Percentiles rank a stretch among this genome's conserved stretches.
Conservation (phyloP, 305 asterid species). For the Fraxinus xanthoxyloides region DNA sequence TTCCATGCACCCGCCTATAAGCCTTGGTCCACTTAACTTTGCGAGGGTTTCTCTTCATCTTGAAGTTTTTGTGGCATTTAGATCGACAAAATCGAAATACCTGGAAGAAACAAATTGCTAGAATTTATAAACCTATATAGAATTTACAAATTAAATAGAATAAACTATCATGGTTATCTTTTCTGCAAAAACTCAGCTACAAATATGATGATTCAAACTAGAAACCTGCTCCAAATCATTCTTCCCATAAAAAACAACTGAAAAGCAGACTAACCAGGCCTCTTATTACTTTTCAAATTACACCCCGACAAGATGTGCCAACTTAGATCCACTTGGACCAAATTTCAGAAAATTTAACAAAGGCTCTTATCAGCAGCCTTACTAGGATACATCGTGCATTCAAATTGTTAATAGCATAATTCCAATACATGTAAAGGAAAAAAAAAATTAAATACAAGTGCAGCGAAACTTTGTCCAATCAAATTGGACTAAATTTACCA, state of each 20-base stretch:
- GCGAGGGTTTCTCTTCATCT: constrained; percentile 98
- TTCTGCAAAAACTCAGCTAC: background rate
- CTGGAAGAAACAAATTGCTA: constrained; percentile 36
- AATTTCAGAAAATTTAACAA: background rate
- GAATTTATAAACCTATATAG: constrained; percentile 8
- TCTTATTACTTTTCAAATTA: background rate
- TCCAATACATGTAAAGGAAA: background rate
- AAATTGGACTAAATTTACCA: background rate
- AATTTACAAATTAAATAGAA: background rate
- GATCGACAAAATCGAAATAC: constrained; percentile 86
- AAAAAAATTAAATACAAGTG: background rate
- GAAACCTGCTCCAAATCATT: background rate
- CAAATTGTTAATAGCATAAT: background rate
- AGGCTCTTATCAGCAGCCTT: background rate
- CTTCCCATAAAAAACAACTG: background rate
- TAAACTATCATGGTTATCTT: background rate
- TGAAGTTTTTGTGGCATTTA: constrained; percentile 91
- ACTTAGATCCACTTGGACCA: background rate
- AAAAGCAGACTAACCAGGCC: background rate
- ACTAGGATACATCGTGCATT: background rate
- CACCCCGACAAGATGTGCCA: background rate
- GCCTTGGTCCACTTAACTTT: constrained; percentile 95
- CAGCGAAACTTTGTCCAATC: background rate
- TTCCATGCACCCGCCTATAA: constrained; percentile 73
- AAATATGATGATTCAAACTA: background rate